Conservation (phyloP, 2,329 filamentous ascomycete genomes). For the Calonectria multiphialidica region DNA sequence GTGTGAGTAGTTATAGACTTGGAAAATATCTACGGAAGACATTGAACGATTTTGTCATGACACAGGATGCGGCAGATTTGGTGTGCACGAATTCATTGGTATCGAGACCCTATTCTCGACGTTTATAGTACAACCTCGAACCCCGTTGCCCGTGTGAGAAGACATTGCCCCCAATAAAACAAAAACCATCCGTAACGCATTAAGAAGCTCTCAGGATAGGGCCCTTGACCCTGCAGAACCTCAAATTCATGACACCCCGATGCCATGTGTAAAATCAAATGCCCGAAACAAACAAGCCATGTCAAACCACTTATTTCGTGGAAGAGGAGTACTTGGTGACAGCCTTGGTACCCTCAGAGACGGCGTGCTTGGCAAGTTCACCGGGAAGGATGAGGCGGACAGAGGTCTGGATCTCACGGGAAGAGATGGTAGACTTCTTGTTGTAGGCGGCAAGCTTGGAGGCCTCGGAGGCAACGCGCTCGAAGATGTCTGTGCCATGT, state of each 20-base stretch:
- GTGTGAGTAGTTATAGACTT: not conserved
- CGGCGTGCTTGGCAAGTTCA: conserved; percentile 99
- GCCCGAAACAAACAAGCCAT: conserved; percentile 71
- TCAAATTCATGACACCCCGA: conserved; percentile 69
- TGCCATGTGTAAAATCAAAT: conserved; percentile 67
- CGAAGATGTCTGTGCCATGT: conserved; percentile 86
- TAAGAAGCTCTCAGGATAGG: conserved; percentile 66
- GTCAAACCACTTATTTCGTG: conserved; percentile 85
- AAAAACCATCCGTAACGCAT: conserved; percentile 81
- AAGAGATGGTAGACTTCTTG: conserved; percentile 99
- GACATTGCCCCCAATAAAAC: conserved; percentile 76
- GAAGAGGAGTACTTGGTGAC: conserved; percentile 99
- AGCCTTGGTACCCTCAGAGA: conserved; percentile 99
- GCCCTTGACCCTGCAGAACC: conserved; percentile 56
- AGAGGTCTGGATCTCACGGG: conserved; percentile 98
- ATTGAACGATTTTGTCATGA: not conserved
- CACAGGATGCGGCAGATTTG: conserved; percentile 46
- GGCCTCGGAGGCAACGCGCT: conserved; percentile 98
- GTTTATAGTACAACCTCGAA: conserved; percentile 81
- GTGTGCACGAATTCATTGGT: conserved; percentile 73
- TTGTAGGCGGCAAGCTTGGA: conserved; percentile 99
- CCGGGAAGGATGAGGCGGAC: conserved; percentile 97
- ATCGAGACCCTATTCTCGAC: conserved; percentile 73
- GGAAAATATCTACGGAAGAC: not conserved
- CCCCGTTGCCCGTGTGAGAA: conserved; percentile 76